Percentiles rank a stretch among this genome's conserved stretches.
These are phyloP conservation scores for Diversispora eburnea DNA, from an alignment of 192 early-diverging fungal genomes.

Conservation along the genomic window DNA sequence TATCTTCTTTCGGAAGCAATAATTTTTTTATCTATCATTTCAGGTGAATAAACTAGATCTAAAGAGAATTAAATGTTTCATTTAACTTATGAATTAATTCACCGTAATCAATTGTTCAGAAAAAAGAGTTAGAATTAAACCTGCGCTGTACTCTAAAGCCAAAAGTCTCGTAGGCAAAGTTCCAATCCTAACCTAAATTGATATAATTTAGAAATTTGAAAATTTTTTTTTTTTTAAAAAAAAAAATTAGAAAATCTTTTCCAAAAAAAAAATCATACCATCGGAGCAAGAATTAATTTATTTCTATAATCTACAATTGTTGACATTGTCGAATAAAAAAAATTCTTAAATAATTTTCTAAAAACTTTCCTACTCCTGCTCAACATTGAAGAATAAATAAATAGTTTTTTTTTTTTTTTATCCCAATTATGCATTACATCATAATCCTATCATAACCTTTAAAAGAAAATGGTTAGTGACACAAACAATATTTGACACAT, in stretches of 20 bases:
- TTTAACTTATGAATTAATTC: background rate
- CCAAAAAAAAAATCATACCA: conserved; percentile 53
- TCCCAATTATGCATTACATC: too few species aligned
- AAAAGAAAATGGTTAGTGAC: too few species aligned
- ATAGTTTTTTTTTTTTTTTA: too few species aligned
- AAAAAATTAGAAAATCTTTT: background rate
- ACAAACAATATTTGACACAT: too few species aligned
- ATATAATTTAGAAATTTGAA: background rate
- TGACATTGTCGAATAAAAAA: background rate
- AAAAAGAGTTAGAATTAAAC: conserved; percentile 31
- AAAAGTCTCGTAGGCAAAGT: conserved; percentile 86
- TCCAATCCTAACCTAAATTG: conserved; percentile 67
- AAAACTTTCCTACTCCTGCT: too few species aligned
- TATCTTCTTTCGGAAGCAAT: conserved; percentile 67
- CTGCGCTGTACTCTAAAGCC: conserved; percentile 86
- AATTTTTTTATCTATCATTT: conserved; percentile 86
- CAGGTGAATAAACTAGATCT: conserved; percentile 88
- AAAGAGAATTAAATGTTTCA: background rate
- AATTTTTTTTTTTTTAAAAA: background rate
- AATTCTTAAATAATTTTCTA: too few species aligned
- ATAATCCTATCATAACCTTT: too few species aligned
- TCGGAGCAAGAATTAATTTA: conserved; percentile 87
- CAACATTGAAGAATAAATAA: too few species aligned
- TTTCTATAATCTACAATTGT: conserved; percentile 38
- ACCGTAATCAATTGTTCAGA: background rate